These are phyloP conservation scores for Solanum appendiculatum DNA, from an alignment of 257 asterid genomes.

Conservation along the genomic window DNA sequence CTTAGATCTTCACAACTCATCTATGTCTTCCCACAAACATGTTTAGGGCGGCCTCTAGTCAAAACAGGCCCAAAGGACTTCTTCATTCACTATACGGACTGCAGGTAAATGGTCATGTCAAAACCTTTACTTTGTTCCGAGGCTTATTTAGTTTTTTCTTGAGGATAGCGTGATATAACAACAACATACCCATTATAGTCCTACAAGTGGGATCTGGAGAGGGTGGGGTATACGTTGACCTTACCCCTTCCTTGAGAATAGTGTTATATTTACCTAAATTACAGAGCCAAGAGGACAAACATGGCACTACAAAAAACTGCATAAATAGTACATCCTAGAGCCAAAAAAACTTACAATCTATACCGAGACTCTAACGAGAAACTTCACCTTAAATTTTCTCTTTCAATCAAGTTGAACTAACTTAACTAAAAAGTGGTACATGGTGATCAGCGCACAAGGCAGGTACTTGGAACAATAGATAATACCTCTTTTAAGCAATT, in stretches of 20 bases:
- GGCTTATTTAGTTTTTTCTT: neutral
- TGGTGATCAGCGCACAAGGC: neutral
- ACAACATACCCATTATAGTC: neutral
- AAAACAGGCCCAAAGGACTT: neutral
- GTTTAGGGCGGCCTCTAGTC: neutral
- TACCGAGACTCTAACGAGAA: neutral
- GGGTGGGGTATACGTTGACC: neutral
- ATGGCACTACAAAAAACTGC: neutral
- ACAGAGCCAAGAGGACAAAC: neutral
- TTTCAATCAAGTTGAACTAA: neutral
- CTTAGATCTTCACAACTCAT: neutral
- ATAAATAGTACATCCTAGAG: neutral
- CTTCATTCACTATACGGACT: neutral
- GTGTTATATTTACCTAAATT: neutral
- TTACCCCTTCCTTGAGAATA: neutral
- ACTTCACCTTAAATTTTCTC: neutral
- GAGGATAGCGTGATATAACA: neutral
- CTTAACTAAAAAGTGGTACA: neutral
- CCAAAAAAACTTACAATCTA: neutral
- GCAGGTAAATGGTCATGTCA: neutral
- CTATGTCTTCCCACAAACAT: neutral
- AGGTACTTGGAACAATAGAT: neutral
- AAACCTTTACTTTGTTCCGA: neutral
- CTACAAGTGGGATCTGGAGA: neutral
- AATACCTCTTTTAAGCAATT: conserved; percentile 65